Conservation (phyloP, 2,329 filamentous ascomycete species). For the Alternaria triticimaculans region DNA sequence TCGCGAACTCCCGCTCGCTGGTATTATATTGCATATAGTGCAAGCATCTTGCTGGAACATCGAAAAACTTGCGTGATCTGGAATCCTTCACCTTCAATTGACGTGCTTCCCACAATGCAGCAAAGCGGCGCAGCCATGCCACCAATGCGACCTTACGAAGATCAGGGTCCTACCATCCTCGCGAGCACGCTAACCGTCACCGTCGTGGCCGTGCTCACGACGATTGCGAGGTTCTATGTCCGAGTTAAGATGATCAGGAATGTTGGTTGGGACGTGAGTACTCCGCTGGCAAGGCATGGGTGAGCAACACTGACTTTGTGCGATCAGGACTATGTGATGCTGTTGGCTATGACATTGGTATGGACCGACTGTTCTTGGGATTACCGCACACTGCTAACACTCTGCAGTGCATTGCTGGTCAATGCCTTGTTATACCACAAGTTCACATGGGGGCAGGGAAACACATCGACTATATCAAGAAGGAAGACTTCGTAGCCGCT, state of each 20-base stretch:
- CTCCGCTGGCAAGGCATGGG: not conserved
- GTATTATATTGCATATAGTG: not conserved
- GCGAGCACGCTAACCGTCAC: slow-evolving; percentile 52
- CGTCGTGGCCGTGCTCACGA: slow-evolving; percentile 49
- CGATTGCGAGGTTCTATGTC: slow-evolving; percentile 56
- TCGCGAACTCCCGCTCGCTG: not conserved
- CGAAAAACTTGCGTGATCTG: not conserved
- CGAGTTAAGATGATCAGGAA: slow-evolving; percentile 58
- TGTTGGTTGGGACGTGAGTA: slow-evolving; percentile 56
- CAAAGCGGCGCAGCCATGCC: not conserved
- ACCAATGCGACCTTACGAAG: slow-evolving; percentile 2
- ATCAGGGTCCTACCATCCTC: slow-evolving; percentile 50
- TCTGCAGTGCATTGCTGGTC: slow-evolving; percentile 47
- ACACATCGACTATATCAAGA: slow-evolving; percentile 54
- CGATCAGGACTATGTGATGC: slow-evolving; percentile 52
- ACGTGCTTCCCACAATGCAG: not conserved
- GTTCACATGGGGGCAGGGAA: slow-evolving; percentile 55
- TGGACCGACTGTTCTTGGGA: not conserved
- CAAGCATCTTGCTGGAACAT: not conserved
- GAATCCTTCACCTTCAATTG: not conserved
- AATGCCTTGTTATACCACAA: slow-evolving; percentile 51
- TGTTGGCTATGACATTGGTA: slow-evolving; percentile 49
- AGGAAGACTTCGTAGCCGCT: slow-evolving; percentile 41
- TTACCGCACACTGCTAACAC: slow-evolving; percentile 5
- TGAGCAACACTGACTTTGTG: slow-evolving; percentile 12